Base-by-base conservation (phyloP, 2,329 filamentous ascomycete genomes). In the Aspergillus glaucus region DNA sequence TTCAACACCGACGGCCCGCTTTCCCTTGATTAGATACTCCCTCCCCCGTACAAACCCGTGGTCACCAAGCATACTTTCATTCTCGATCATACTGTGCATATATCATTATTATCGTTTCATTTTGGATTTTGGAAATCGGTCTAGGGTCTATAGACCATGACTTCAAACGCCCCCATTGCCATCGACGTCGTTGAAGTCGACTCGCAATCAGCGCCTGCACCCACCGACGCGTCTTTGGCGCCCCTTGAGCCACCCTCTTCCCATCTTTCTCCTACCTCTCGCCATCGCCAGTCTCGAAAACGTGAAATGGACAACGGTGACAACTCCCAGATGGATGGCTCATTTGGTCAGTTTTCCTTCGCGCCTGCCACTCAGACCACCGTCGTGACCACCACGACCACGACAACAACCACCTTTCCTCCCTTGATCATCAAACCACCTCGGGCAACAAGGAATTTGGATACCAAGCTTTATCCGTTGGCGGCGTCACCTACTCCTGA, bases 381-480 rank as follows among this genome's bases (percentile, higher is more conserved):
- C 0, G 78, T 84, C 9, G 82, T 95, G 53, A 95, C 91, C 1
- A 96, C 92, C 0, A 96, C 91, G 0, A 96, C 90, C 0, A 95
- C 89, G 0, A 94, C 91, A 1, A 88, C 84, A 67, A 78, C 88
- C 70, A 69, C 76, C 14, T 94, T 93, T 57, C 91, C 92, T 43
- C 89, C 89, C n/a, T 76, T 96, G 50, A 77, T 88, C 48, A 82
- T 95, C 57, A 84, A 82, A 55, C 81, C 87, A 50, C 86, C 88
- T 21, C 81, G 81, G 46, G 80, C 83, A 45, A 78, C 90, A 30
- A 75, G 80, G 50, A 79, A 84, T 47, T 81, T 95, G 50, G 90
- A 97, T 68, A 78, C 86, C 12, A 95, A 94, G 66, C 83, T 93
- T 60, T 98, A 95, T 66, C 93, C 93, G 36, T 76, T 98, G 26